These are phyloP conservation scores for Lepidium sativum DNA, from an alignment of 345 rosid genomes.

Conservation along the genomic window DNA sequence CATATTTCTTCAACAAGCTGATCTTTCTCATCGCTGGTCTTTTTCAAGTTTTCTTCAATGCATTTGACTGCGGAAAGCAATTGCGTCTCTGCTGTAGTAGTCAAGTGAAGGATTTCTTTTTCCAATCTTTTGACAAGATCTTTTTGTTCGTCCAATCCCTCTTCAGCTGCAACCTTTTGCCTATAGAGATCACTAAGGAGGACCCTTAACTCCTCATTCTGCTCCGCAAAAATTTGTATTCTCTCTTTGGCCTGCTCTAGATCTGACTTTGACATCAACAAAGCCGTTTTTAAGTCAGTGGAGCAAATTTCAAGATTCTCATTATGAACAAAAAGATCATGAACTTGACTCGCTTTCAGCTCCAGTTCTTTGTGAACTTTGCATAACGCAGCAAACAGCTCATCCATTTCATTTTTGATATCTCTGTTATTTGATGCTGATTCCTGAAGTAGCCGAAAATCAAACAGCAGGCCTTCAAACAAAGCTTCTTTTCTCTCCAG, in stretches of 20 bases:
- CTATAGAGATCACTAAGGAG: slow-evolving; percentile 56
- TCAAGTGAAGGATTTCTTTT: slow-evolving; percentile 65
- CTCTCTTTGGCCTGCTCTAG: slow-evolving; percentile 51
- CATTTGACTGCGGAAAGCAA: slow-evolving; percentile 36
- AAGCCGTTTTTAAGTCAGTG: slow-evolving; percentile 45
- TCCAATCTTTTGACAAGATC: slow-evolving; percentile 65
- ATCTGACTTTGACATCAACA: slow-evolving; percentile 38
- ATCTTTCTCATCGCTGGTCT: slow-evolving; percentile 45
- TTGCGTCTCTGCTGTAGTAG: slow-evolving; percentile 42
- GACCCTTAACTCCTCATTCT: slow-evolving; percentile 63
- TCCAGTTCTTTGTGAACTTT: slow-evolving; percentile 52
- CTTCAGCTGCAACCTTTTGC: slow-evolving; percentile 61
- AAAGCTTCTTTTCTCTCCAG: slow-evolving; percentile 68
- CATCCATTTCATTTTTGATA: slow-evolving; percentile 64
- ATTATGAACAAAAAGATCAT: slow-evolving; percentile 44
- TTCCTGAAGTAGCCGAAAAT: slow-evolving; percentile 83
- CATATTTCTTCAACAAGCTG: slow-evolving; percentile 49
- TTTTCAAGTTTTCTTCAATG: slow-evolving; percentile 45
- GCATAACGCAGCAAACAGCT: slow-evolving; percentile 37
- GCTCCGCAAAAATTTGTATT: slow-evolving; percentile 41
- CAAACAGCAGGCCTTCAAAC: slow-evolving; percentile 82
- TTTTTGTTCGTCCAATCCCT: slow-evolving; percentile 58
- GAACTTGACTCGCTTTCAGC: slow-evolving; percentile 54
- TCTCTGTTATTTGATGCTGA: slow-evolving; percentile 65
- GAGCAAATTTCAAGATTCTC: slow-evolving; percentile 44